Conservation (phyloP, 129 eudicot species). For the Helianthus annuus region HanXRQr2.0-SUNRISE NC_035435.2:95546392-95546891, state of each 20-base stretch:
- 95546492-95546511: constrained; percentile 24
- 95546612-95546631: constrained; percentile 48
- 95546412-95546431: constrained; percentile 43
- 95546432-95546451: constrained; percentile 35
- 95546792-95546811: constrained; percentile 48
- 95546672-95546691: constrained; percentile 57
- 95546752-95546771: constrained; percentile 41
- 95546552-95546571: constrained; percentile 43
- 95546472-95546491: constrained; percentile 51
- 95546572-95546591: constrained; percentile 47
- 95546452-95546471: constrained; percentile 49
- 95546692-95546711: constrained; percentile 51
- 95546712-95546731: constrained; percentile 50
- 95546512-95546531: constrained; percentile 32
- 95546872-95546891: constrained; percentile 56
- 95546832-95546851: constrained; percentile 54
- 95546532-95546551: constrained; percentile 43
- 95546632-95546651: constrained; percentile 50
- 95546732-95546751: constrained; percentile 48
- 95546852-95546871: constrained; percentile 50
- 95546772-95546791: constrained; percentile 53
- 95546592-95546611: constrained; percentile 36
- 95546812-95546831: constrained; percentile 23
- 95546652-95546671: constrained; percentile 55
- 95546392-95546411: constrained; percentile 48